Evolutionary conservation across 2,329 filamentous ascomycete genomes (phyloP), one percentile per base, ranked within the genome.

Genomic region (Emergomyces africanus): DNA sequence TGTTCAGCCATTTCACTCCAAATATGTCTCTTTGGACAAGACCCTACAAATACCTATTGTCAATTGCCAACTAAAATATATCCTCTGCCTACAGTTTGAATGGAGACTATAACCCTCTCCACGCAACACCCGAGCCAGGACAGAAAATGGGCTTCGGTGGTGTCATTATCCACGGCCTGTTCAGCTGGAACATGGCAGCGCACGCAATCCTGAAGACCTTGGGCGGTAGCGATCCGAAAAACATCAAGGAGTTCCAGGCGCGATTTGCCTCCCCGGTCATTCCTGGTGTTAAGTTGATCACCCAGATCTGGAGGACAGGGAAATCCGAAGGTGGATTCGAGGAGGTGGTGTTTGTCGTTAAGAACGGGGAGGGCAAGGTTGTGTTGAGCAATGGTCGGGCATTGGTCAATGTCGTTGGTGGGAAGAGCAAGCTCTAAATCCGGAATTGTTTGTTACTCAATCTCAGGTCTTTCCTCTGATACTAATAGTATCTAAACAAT

Each of bases 51-150:
- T 9, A 35, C 33, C 50, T 48, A 30, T n/a, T 44, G 51, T 9
- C n/a, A 50, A 6, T n/a, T 49, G 44, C 23, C 44, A 54, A 41
- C 33, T 15, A 39, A 25, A 39, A 8, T 37, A 8, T 37, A 12
- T 39, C n/a, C 23, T 53, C n/a, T 14, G 20, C 30, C 12, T 68
- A 70, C 63, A 82, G 89, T 63, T 81, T 96, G 56, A 96, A 95
- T 67, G 90, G 90, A 64, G 91, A 96, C 77, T 96, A 96, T 76
- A 96, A 96, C 77, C 91, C 90, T 33, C 84, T 96, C 41, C 90
- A 96, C 71, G 90, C 89, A 6, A 88, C 88, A 20, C 90, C 90
- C 14, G 88, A 90, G 74, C 89, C 90, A 0, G 90, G 90, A 61
- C 76, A 83, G 74, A 87, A 90, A 76, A 95, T 96, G 89, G 90